phyloP scores from a whole-genome alignment of 148 eudicot species.

The Hydrangea macrophylla region DNA sequence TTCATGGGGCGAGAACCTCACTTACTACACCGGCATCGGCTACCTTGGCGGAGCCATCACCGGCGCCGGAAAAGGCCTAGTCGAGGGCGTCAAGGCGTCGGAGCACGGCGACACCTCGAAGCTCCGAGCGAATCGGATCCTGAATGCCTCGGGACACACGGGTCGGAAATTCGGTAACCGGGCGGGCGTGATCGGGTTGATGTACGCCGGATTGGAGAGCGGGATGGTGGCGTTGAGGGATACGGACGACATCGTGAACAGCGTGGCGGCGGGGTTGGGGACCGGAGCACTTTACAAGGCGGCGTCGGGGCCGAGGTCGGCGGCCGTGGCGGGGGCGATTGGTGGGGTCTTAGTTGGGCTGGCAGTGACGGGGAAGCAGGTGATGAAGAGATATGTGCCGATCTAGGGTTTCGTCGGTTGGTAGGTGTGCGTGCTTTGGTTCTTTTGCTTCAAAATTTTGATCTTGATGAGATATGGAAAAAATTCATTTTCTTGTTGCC shows the following conservation, averaged over 20 bases:
- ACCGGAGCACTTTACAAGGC: slow-evolving; percentile 84
- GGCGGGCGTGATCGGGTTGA: slow-evolving; percentile 66
- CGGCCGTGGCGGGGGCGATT: slow-evolving; percentile 82
- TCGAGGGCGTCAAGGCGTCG: slow-evolving; percentile 41
- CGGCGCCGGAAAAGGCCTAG: slow-evolving; percentile 63
- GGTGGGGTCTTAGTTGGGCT: slow-evolving; percentile 77
- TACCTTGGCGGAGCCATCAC: slow-evolving; percentile 58
- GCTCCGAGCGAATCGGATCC: slow-evolving; percentile 59
- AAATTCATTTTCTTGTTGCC: background rate
- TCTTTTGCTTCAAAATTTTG: slow-evolving; percentile 11
- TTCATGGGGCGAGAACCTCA: slow-evolving; percentile 83
- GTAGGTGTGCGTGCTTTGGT: background rate
- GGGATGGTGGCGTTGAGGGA: slow-evolving; percentile 67
- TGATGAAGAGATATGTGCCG: slow-evolving; percentile 51
- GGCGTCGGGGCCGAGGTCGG: slow-evolving; percentile 69
- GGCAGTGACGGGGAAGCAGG: slow-evolving; percentile 64
- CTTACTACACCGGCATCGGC: slow-evolving; percentile 81
- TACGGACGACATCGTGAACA: slow-evolving; percentile 67
- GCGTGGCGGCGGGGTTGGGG: slow-evolving; percentile 81
- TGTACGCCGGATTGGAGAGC: slow-evolving; percentile 82
- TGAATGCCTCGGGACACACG: slow-evolving; percentile 59
- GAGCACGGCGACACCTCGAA: slow-evolving; percentile 65
- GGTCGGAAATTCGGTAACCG: slow-evolving; percentile 74
- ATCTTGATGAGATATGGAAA: background rate
- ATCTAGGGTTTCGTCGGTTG: slow-evolving; percentile 7